Evolutionary conservation across 352 stramenopile species (phyloP).

Genomic region (Pythium inflatum): DNA sequence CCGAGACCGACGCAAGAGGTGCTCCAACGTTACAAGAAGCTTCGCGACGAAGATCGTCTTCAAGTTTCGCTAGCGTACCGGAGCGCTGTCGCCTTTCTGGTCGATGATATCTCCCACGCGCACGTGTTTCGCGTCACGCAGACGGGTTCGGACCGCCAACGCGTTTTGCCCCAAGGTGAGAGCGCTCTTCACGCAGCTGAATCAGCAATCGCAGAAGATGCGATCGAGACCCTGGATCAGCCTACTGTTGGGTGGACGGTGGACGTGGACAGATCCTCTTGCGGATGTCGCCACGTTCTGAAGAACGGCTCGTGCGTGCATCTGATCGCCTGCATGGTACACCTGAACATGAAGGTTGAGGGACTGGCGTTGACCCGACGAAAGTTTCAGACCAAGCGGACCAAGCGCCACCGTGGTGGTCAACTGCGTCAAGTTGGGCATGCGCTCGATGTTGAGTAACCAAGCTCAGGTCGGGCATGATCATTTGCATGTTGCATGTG

Average conservation of each 20-base stretch:
- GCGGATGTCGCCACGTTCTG: not conserved
- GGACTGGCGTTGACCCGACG: not conserved
- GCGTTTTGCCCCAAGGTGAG: not conserved
- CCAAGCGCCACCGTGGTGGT: not conserved
- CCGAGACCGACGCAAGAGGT: not conserved
- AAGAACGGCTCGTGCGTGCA: not conserved
- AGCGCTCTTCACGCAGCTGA: not conserved
- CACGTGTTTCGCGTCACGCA: not conserved
- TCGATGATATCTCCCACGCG: not conserved
- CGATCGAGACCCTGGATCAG: not conserved
- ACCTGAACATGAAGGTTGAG: not conserved
- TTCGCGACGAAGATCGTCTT: not conserved
- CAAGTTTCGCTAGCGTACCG: not conserved
- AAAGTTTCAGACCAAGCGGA: constrained; percentile 5
- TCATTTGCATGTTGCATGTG: too few species aligned
- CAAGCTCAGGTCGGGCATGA: not conserved
- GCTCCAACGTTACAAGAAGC: constrained; percentile 5
- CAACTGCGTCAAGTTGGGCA: constrained; percentile 1
- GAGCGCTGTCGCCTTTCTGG: not conserved
- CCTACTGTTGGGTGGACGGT: constrained; percentile 1
- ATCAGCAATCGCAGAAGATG: not conserved
- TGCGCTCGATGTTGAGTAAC: not conserved
- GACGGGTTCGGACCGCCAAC: not conserved
- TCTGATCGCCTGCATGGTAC: not conserved
- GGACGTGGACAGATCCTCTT: not conserved